phyloP scores from a whole-genome alignment of 495 filamentous ascomycete genomes.

The Trichoderma orchidacearum region DNA sequence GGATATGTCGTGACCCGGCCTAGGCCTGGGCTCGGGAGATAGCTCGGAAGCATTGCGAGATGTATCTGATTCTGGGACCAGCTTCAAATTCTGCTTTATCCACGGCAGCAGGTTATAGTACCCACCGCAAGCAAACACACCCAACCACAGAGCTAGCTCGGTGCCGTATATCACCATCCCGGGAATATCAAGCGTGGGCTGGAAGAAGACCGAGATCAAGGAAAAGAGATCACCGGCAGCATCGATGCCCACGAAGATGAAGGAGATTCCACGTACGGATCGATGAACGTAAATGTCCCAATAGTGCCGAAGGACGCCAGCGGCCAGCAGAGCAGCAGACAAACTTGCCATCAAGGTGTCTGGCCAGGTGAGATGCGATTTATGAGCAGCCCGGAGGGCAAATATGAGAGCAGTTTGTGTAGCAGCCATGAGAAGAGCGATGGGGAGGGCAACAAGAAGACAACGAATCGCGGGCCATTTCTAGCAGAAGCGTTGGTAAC shows the following conservation, averaged over 20 bases:
- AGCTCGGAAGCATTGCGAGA: slow-evolving; percentile 2
- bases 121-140: slow-evolving; percentile 44
- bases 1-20: slow-evolving; percentile 12
- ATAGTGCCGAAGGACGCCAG: slow-evolving; percentile 25
- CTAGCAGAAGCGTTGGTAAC: neutral
- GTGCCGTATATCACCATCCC: slow-evolving; percentile 49
- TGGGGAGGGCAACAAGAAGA: neutral
- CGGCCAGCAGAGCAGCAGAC: slow-evolving; percentile 40
- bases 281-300: slow-evolving; percentile 19
- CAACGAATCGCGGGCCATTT: neutral
- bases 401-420: slow-evolving; percentile 2
- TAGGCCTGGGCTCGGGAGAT: neutral
- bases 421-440: neutral
- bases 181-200: slow-evolving; percentile 35
- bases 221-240: slow-evolving; percentile 50
- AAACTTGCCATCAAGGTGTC: slow-evolving; percentile 46
- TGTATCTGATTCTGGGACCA: slow-evolving; percentile 4
- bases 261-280: slow-evolving; percentile 51
- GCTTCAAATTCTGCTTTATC: slow-evolving; percentile 15
- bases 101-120: slow-evolving; percentile 46
- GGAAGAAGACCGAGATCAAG: slow-evolving; percentile 46
- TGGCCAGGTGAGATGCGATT: slow-evolving; percentile 30
- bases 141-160: slow-evolving; percentile 47
- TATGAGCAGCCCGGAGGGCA: slow-evolving; percentile 7
- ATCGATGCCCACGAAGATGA: slow-evolving; percentile 52